Percentiles rank a stretch among this genome's conserved stretches.
phyloP scores from a whole-genome alignment of 768 basidiomycete genomes.

The Glaciozyma martinii region DNA sequence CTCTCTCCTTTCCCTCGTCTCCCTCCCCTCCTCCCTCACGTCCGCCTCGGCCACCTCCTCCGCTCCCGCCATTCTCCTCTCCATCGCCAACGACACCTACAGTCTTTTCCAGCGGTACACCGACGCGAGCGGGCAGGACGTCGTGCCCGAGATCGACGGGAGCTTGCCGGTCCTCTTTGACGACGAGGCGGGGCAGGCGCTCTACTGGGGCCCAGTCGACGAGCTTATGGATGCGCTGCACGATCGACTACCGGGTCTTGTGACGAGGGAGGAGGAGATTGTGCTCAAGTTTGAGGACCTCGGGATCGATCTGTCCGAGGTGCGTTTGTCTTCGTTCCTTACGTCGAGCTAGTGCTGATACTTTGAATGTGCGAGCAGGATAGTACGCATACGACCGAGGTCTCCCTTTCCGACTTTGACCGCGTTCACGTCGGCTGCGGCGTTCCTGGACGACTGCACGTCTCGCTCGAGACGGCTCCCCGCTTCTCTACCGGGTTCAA shows the following conservation, averaged over 20 bases:
- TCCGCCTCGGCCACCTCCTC: too few species aligned
- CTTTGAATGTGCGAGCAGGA: slow-evolving; percentile 21
- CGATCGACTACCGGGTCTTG: slow-evolving; percentile 18
- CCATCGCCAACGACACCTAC: slow-evolving; percentile 11
- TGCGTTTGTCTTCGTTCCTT: slow-evolving; percentile 3
- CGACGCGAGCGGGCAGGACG: not conserved
- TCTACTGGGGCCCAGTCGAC: slow-evolving; percentile 31
- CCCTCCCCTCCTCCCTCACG: too few species aligned
- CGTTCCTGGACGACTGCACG: slow-evolving; percentile 28
- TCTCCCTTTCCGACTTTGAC: slow-evolving; percentile 33
- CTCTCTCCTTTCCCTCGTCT: too few species aligned
- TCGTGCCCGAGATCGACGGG: not conserved
- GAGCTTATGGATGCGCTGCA: slow-evolving; percentile 23
- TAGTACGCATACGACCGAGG: slow-evolving; percentile 28
- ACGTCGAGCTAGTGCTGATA: not conserved
- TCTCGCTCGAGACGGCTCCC: slow-evolving; percentile 10
- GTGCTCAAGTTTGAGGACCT: slow-evolving; percentile 32
- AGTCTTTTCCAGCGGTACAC: slow-evolving; percentile 11
- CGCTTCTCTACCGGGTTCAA: slow-evolving; percentile 31
- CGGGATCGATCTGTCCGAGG: slow-evolving; percentile 32
- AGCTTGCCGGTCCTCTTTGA: slow-evolving; percentile 13
- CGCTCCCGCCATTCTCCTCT: slow-evolving; percentile 14
- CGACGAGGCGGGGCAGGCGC: slow-evolving; percentile 9
- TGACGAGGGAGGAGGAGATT: slow-evolving; percentile 26
- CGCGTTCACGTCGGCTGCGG: slow-evolving; percentile 32